Evolutionary conservation across 352 stramenopile species (phyloP).

Genomic region (Thraustochytrium striatum): DNA sequence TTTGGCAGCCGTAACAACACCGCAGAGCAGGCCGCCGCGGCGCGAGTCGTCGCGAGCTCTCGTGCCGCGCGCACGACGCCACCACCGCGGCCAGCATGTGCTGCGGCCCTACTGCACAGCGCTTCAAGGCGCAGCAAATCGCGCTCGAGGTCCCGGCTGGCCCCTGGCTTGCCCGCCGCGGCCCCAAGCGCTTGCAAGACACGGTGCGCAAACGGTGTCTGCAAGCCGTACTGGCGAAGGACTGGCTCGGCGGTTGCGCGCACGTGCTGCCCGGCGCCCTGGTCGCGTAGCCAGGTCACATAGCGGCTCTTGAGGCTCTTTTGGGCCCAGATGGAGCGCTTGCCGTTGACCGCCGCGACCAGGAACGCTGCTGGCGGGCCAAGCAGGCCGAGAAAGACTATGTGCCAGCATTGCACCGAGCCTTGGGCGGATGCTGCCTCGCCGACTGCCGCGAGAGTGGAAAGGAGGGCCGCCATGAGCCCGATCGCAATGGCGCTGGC

Average conservation of each 20-base stretch:
- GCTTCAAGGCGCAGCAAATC: background rate
- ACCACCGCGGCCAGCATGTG: background rate
- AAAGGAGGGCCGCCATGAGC: background rate
- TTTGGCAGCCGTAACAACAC: too few species aligned
- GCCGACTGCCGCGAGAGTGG: background rate
- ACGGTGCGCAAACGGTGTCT: background rate
- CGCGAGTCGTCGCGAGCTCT: background rate
- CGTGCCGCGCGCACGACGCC: background rate
- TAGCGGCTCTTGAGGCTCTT: constrained; percentile 20
- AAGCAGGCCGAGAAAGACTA: background rate
- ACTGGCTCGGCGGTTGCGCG: background rate
- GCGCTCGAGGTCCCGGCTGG: too few species aligned
- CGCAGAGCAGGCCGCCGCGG: too few species aligned
- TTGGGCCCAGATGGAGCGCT: background rate
- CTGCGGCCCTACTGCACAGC: background rate
- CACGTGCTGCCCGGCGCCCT: background rate
- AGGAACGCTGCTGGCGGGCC: background rate
- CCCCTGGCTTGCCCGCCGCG: background rate
- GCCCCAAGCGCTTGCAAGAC: background rate
- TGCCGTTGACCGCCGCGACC: background rate
- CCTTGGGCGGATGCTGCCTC: background rate
- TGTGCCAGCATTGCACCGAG: too few species aligned
- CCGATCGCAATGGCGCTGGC: background rate
- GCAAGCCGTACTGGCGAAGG: background rate
- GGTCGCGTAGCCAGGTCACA: background rate